Conservation (phyloP, 768 basidiomycete species). For the Boletus rufocinnamomeus region DNA sequence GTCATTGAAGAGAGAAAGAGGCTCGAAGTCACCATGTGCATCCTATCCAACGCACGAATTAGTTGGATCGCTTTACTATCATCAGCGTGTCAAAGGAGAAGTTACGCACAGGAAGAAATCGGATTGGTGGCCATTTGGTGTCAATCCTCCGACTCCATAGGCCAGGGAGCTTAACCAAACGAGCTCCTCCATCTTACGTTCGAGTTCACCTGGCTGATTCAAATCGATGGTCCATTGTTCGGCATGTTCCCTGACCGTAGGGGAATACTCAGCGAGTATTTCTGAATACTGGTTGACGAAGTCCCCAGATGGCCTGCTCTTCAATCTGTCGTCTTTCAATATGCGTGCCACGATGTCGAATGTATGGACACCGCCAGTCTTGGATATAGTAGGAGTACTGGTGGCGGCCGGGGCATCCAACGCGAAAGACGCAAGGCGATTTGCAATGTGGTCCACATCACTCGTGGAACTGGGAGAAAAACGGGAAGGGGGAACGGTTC, state of each 20-base stretch:
- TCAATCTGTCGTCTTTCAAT: slow-evolving; percentile 44
- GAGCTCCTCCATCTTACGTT: slow-evolving; percentile 63
- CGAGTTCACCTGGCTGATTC: slow-evolving; percentile 38
- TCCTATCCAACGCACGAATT: slow-evolving; percentile 13
- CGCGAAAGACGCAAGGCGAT: slow-evolving; percentile 6
- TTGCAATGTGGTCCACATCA: slow-evolving; percentile 4
- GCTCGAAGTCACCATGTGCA: slow-evolving; percentile 34
- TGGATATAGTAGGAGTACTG: neutral
- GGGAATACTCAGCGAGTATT: neutral
- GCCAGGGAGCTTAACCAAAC: slow-evolving; percentile 55
- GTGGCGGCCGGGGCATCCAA: slow-evolving; percentile 1
- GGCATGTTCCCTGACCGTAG: slow-evolving; percentile 23
- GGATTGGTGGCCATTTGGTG: slow-evolving; percentile 66
- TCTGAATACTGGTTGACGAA: slow-evolving; percentile 27
- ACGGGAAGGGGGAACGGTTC: slow-evolving; percentile 20
- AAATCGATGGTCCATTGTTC: slow-evolving; percentile 46
- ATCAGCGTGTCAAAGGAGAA: neutral
- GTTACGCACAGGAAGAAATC: no score
- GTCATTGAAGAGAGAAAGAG: slow-evolving; percentile 31
- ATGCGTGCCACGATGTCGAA: slow-evolving; percentile 56
- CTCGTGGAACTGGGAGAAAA: slow-evolving; percentile 5
- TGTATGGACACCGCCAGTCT: slow-evolving; percentile 29
- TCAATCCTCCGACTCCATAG: slow-evolving; percentile 59
- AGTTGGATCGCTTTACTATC: neutral
- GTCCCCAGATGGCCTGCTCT: slow-evolving; percentile 2